Base-by-base conservation (phyloP, 2,329 filamentous ascomycete genomes). In the Pseudopyricularia javanii region DNA sequence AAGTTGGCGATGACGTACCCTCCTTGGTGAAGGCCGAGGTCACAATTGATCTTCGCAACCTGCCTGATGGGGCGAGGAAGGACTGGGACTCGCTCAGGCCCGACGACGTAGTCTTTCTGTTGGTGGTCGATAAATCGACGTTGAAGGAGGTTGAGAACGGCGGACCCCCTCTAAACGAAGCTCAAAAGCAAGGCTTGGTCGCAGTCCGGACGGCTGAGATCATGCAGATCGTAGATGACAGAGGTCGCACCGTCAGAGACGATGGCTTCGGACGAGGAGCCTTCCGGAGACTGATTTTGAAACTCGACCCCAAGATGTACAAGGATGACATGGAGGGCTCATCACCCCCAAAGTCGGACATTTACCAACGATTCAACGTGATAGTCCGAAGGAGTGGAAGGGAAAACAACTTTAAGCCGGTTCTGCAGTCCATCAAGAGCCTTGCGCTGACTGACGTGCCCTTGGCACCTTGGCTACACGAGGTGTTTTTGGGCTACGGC, bases 401-500 rank as follows among this genome's bases (percentile, higher is more conserved):
- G 55, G 93, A 98, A 68, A 98, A 98, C 70, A 98, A 98, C 67
- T 98, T 98, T 74, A 94, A 88, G 63, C 83, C 91, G 9, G 84
- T 98, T 9, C 74, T 98, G 34, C 88, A 96, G 61, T 95, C 91
- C 1, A 94, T 98, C 63, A 88, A 86, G 62, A 87, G 82, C 57
- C 77, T 98, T 30, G 86, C 89, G 2, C 74, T 95, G 33, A 90
- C 90, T 1, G 88, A 95, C 60, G 83, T 91, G 20, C 86, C 88
- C 7, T 75, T 97, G 52, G 90, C 93, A 14, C 80, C 84, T 2
- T 98, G 93, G 93, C 75, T 98, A 45, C 89, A 95, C 62, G 93
- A 97, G 59, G 91, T 97, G 9, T 98, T 97, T 66, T 73, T 98
- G n/a, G 93, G 93, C 3, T 97, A 95, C 65, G 93, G 93, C 48